Evolutionary conservation across 164 flowering plant genomes (phyloP), one percentile per base, ranked within the genome.

Genomic region (Pachysandra terminalis): DNA sequence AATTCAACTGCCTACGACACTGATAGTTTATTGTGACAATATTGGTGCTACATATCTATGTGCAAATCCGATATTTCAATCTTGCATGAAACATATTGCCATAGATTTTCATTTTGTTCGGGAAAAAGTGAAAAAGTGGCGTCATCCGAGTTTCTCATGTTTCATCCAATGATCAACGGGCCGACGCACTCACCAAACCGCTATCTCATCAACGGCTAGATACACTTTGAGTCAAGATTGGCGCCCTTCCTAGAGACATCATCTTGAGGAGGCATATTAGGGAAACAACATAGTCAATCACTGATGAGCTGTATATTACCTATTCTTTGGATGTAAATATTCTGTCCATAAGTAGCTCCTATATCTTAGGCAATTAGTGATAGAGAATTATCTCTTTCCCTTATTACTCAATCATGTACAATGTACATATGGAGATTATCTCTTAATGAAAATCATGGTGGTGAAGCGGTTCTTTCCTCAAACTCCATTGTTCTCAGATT

Each of bases 11-110:
- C 64, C 45, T 28, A 28, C 51, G 13, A 28, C 64, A 35, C 26
- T 22, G n/a, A 35, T 1, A 35, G n/a, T 61, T 61, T 61, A 61
- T 41, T 61, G 24, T 61, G 64, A 61, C 64, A 61, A 61, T 61
- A 13, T 61, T 32, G 51, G 64, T 9, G 64, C 64, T 35, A 61
- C 64, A 17, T 35, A 61, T 35, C 25, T 28, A 14, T 28, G 24
- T 35, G 64, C 49, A n/a, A 61, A 61, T 35, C 2, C 24, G 23
- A 9, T 0, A 23, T 23, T 55, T 55, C n/a, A 0, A n/a, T 55
- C n/a, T 3, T 32, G 37, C 37, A 32, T 32, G 37, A 32, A 32
- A 32, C 37, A 32, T 32, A 32, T 32, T 32, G 37, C 37, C 37
- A 32, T 32, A 32, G 37, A 32, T 32, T 32, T 32, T 32, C 37